Evolutionary conservation across 116 monocot genomes (phyloP).

Genomic region (Dioscorea cayenensis): DNA sequence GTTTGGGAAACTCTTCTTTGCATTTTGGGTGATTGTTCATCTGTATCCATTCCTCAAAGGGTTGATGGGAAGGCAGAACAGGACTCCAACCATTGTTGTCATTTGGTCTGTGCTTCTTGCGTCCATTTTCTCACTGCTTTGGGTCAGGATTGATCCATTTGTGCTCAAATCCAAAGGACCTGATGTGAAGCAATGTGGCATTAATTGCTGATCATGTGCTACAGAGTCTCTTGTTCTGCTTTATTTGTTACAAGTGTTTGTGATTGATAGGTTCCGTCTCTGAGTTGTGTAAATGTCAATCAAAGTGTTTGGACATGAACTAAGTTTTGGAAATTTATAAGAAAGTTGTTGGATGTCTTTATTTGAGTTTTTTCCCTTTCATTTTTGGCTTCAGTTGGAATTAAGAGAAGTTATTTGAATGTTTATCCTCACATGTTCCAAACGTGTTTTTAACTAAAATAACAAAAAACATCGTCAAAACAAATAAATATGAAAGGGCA

Average conservation of each 20-base stretch:
- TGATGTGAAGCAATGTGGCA: slow-evolving; percentile 81
- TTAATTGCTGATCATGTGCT: slow-evolving; percentile 53
- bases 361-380: no score
- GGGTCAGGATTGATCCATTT: slow-evolving; percentile 96
- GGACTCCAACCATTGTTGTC: slow-evolving; percentile 88
- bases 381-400: no score
- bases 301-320: no score
- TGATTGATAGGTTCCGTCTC: not conserved
- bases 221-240: not conserved
- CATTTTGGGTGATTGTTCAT: slow-evolving; percentile 95
- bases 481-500: no score
- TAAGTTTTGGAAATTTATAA: no score
- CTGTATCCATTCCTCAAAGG: slow-evolving; percentile 97
- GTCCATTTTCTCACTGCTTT: slow-evolving; percentile 84
- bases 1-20: slow-evolving; percentile 85
- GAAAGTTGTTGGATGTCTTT: no score
- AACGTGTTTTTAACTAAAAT: no score
- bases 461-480: no score
- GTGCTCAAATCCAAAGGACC: slow-evolving; percentile 73
- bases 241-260: not conserved
- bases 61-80: slow-evolving; percentile 89
- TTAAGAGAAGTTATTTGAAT: no score
- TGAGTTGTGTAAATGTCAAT: no score
- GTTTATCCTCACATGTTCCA: no score
- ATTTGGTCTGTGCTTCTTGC: slow-evolving; percentile 90